Base-by-base conservation (phyloP, 352 stramenopile genomes). In the Thraustotheca clavata region DNA sequence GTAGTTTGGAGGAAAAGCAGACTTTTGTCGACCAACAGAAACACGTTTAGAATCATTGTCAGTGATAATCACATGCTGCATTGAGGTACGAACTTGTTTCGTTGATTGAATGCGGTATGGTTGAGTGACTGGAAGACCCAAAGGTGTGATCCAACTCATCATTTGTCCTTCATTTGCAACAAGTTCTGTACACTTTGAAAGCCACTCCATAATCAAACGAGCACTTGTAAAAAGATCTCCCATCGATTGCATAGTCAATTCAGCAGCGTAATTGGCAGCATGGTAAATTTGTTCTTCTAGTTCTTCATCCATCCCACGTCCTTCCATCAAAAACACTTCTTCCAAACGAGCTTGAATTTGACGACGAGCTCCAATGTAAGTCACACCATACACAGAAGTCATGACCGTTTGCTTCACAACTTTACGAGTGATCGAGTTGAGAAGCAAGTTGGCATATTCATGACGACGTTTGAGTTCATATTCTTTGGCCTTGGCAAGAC, bases 371-470 rank as follows among this genome's bases (percentile, higher is more conserved):
- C 97, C 97, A 62, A 99, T 97, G 70, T 97, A 99, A 8, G 97
- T 99, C 26, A 99, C 97, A 60, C 97, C 97, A 69, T 99, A 99
- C 31, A 99, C 97, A 62, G 91, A 98, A 26, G 97, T 99, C 97
- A 99, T 99, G 1, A 99, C 97, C 40, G 97, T 99, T 75, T 99
- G 91, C 80, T 99, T 99, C 31, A 99, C 96, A 18, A 99, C 95
- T 74, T 98, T 97, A 31, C 96, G 86, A 63, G 77, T 89, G 57
- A 93, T 93, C 8, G 75, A 84, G 16, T 80, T 83, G 1, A 88
- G 63, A 36, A 93, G 55, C 38, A 93, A 88, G 24, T 83, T 73
- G 20, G 84, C 81, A 49, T 74, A 72, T 54, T 83, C 79, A 49
- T 88, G 84, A 32, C 71, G 76, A 68, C 79, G 73, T 80, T 88